phyloP scores from a whole-genome alignment of 2,329 filamentous ascomycete species.

The Ophioceras dolichostomum region DNA sequence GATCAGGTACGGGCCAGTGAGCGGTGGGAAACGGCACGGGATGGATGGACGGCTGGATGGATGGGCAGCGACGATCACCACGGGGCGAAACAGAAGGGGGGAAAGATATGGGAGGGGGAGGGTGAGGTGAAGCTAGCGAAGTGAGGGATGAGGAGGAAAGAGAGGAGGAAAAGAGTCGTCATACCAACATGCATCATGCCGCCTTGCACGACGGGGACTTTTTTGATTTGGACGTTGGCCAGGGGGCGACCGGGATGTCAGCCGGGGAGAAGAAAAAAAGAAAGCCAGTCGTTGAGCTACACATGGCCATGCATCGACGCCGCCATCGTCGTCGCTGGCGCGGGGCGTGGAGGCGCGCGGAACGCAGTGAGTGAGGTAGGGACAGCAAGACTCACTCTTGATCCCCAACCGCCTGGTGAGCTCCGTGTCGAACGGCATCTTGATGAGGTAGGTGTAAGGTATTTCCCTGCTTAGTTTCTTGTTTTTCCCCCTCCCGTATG shows the following conservation, averaged over 20 bases:
- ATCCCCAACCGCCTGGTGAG: constrained; percentile 47
- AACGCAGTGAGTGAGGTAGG: not conserved
- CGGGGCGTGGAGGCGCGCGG: not conserved
- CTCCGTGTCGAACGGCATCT: constrained; percentile 46
- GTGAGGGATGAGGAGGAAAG: not conserved
- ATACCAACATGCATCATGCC: constrained; percentile 46
- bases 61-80: not conserved
- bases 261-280: not conserved
- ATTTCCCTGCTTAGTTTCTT: too few relatives aligned
- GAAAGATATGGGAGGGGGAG: not conserved
- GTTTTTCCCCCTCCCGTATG: too few relatives aligned
- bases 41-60: not conserved
- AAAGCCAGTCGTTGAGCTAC: not conserved
- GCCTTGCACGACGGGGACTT: constrained; percentile 69
- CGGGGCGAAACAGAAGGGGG: not conserved
- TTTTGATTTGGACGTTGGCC: constrained; percentile 17
- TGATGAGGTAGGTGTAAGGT: constrained; percentile 10
- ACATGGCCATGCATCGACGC: not conserved
- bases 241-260: not conserved
- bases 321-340: not conserved
- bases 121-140: not conserved
- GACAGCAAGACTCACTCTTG: constrained; percentile 19
- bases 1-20: too few relatives aligned
- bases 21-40: not conserved
- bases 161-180: not conserved